Base-by-base conservation (phyloP, 768 basidiomycete genomes). In the Hericium alpestre region DNA sequence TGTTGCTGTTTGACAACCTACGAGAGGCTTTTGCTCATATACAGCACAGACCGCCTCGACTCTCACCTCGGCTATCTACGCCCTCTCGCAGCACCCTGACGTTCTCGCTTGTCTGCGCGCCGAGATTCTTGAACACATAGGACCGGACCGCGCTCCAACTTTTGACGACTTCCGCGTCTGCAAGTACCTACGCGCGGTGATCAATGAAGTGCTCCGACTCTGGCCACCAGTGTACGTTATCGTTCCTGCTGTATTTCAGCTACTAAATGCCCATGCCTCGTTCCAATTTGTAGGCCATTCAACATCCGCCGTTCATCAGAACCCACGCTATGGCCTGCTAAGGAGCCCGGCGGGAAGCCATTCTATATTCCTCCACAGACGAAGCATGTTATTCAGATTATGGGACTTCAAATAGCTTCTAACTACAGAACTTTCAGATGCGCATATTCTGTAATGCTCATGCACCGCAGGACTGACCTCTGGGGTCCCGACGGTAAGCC, bases 401-500 rank as follows among this genome's bases (percentile, higher is more conserved):
- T 20, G 43, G n/a, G n/a, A 7, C 7, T 46, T n/a, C 16, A 20
- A 1, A 15, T 15, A 18, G 43, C 43, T 46, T 46, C 43, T 46
- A 15, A 46, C 32, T 9, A 7, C 37, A 3, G 49, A 20, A n/a
- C 13, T 12, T 25, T 0, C 23, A 51, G 49, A 37, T 25, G 22
- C 22, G 23, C 49, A 51, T 69, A 65, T 41, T 65, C 68, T 3
- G 63, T 67, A 2, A 64, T 66, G 58, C 38, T 66, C 46, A 66
- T 71, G 67, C 69, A 71, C 51, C 67, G 70, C 16, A 70, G 79
- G 23, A 73, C 69, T 43, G 79, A 79, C 57, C 72, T 79, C 8
- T 82, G 80, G 80, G 80, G 80, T 10, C 76, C 80, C 1, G 80
- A 81, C 63, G 72, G 72, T 67, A 32, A 38, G 52, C 18, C 49